A percentile compares a stretch with the other conserved stretches of the same genome.
Evolutionary conservation across 108 stramenopile species (phyloP).

Genomic region (Pseudonitzschia delicatissima): DNA sequence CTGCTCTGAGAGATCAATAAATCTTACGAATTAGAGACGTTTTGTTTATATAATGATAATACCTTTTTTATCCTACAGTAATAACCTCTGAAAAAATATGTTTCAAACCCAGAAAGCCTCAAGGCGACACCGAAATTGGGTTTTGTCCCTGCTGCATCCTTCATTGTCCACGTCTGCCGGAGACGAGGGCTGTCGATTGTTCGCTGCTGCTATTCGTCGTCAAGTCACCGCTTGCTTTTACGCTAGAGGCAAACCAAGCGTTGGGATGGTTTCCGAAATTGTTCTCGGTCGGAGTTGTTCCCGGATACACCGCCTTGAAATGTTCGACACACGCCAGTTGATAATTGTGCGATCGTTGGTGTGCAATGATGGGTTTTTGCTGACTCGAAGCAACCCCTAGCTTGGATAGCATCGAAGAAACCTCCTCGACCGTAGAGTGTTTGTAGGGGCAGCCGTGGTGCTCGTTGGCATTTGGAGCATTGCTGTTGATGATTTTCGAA

Average conservation of each 20-base stretch:
- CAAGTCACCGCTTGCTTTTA: conserved; percentile 1
- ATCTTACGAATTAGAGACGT: background rate
- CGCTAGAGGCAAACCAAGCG: conserved; percentile 91
- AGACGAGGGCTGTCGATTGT: background rate
- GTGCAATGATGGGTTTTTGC: conserved; percentile 68
- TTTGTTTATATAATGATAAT: no score
- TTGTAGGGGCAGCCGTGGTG: conserved; percentile 98
- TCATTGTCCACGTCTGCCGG: background rate
- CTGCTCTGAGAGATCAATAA: background rate
- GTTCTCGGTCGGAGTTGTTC: conserved; percentile 50
- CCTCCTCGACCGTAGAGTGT: conserved; percentile 79
- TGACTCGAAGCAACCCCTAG: conserved; percentile 55
- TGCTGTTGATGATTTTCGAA: conserved; percentile 90
- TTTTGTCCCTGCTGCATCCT: background rate
- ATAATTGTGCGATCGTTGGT: conserved; percentile 77
- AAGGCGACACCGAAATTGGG: conserved; percentile 12
- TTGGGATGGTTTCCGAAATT: conserved; percentile 97
- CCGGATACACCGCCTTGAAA: conserved; percentile 80
- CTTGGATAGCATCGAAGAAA: conserved; percentile 54
- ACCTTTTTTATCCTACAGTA: no score
- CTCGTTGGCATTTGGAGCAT: conserved; percentile 71
- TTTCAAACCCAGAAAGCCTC: no score
- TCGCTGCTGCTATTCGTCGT: background rate
- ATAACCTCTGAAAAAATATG: no score
- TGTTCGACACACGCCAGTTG: conserved; percentile 94